Evolutionary conservation across 2,329 filamentous ascomycete species (phyloP).

Genomic region (Coniella vitis): DNA sequence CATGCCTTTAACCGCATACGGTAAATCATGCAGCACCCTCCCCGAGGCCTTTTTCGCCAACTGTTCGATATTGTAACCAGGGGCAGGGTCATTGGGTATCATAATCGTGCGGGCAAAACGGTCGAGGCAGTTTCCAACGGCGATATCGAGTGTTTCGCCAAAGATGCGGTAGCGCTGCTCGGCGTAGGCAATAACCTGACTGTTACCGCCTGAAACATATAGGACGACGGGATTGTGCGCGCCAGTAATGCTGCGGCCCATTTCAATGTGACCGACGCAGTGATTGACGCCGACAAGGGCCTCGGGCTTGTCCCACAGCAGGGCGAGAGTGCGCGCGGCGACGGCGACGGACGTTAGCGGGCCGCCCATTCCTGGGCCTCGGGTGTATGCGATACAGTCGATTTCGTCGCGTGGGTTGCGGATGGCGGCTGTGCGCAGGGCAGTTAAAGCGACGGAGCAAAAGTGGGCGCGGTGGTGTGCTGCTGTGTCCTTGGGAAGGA

Average conservation of each 20-base stretch:
- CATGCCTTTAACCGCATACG: slow-evolving; percentile 98
- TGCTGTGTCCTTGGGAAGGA: slow-evolving; percentile 94
- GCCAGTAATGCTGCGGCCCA: slow-evolving; percentile 89
- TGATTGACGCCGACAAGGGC: slow-evolving; percentile 90
- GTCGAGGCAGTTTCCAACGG: slow-evolving; percentile 95
- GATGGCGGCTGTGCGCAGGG: slow-evolving; percentile 63
- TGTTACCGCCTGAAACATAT: slow-evolving; percentile 72
- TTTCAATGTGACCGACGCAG: slow-evolving; percentile 97
- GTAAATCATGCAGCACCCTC: slow-evolving; percentile 71
- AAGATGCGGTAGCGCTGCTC: slow-evolving; percentile 95
- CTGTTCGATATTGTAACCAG: slow-evolving; percentile 97
- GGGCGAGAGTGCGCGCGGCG: slow-evolving; percentile 70
- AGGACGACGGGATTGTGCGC: slow-evolving; percentile 88
- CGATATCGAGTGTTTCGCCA: slow-evolving; percentile 94
- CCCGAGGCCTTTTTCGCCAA: slow-evolving; percentile 64
- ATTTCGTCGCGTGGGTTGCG: slow-evolving; percentile 52
- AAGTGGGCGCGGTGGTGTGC: slow-evolving; percentile 86
- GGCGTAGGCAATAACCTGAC: slow-evolving; percentile 42
- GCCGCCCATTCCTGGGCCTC: slow-evolving; percentile 93
- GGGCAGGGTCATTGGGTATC: slow-evolving; percentile 93
- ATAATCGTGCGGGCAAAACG: slow-evolving; percentile 85
- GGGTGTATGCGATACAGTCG: slow-evolving; percentile 91
- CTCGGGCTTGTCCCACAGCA: slow-evolving; percentile 73
- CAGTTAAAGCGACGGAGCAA: slow-evolving; percentile 69
- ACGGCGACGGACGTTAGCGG: slow-evolving; percentile 82